A percentile compares a stretch with the other conserved stretches of the same genome.
These are phyloP conservation scores for Aspergillus biplanus DNA, from an alignment of 495 filamentous ascomycete genomes.

Conservation along the genomic window DNA sequence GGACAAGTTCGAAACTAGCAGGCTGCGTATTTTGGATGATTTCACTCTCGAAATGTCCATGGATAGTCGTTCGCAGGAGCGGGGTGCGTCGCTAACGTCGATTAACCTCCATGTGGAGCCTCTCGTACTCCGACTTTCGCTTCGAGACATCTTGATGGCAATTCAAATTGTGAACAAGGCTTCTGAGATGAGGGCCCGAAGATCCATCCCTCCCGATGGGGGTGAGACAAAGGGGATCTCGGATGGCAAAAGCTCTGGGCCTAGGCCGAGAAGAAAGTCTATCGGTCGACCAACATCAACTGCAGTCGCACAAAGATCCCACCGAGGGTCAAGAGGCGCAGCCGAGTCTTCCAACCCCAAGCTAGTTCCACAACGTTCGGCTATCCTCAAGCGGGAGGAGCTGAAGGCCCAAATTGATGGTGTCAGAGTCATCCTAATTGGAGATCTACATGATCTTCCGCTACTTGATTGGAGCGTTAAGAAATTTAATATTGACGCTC, in stretches of 20 bases:
- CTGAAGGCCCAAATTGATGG: constrained; percentile 82
- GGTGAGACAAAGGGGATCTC: constrained; percentile 66
- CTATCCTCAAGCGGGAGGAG: constrained; percentile 77
- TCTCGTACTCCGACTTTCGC: constrained; percentile 85
- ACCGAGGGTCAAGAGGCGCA: constrained; percentile 42
- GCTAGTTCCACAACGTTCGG: constrained; percentile 44
- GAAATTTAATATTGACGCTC: constrained; percentile 78
- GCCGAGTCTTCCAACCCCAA: constrained; percentile 30
- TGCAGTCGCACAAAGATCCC: constrained; percentile 43
- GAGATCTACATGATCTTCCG: constrained; percentile 92
- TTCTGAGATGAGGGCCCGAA: constrained; percentile 74
- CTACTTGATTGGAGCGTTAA: constrained; percentile 94
- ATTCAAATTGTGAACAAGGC: constrained; percentile 93
- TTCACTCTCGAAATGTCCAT: constrained; percentile 90
- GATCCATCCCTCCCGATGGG: constrained; percentile 46
- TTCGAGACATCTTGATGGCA: constrained; percentile 92
- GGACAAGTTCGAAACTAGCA: constrained; percentile 88
- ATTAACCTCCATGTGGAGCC: constrained; percentile 90
- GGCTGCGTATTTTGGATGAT: constrained; percentile 90
- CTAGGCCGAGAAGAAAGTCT: constrained; percentile 61
- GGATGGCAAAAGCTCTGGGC: constrained; percentile 59
- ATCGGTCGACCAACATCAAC: constrained; percentile 68
- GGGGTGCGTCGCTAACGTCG: constrained; percentile 68
- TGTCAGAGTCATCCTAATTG: constrained; percentile 91
- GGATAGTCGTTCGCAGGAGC: constrained; percentile 72